Conservation (phyloP, 148 eudicot genomes). For the Chenopodium quinoa region DNA sequence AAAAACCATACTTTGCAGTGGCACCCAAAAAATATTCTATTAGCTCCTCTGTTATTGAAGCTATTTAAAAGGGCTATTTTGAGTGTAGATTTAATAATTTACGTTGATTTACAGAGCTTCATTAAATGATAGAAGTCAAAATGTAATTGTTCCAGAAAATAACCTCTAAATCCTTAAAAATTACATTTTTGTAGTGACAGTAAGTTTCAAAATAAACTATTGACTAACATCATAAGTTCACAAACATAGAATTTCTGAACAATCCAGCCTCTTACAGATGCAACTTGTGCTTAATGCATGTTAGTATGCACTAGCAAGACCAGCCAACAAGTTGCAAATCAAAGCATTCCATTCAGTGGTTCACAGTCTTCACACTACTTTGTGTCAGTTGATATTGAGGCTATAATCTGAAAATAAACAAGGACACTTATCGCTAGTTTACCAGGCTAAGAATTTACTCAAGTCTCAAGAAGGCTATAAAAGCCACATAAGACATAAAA, state of each 20-base stretch:
- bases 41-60: too few species aligned
- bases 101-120: too few species aligned
- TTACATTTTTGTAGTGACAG: neutral
- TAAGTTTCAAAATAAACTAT: neutral
- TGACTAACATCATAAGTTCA: neutral
- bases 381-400: neutral
- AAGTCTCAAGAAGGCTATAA: neutral
- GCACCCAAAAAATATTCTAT: too few species aligned
- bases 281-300: neutral
- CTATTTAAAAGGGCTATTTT: too few species aligned
- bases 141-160: too few species aligned
- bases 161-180: neutral
- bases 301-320: neutral
- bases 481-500: neutral
- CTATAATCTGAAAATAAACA: neutral
- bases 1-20: too few species aligned
- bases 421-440: neutral
- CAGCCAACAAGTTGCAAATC: neutral
- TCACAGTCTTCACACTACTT: neutral
- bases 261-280: too few species aligned
- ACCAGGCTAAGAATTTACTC: neutral
- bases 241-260: neutral
- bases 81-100: too few species aligned
- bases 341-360: neutral
- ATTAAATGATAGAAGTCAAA: too few species aligned